These are phyloP conservation scores for Lepiota brunneoincarnata DNA, from an alignment of 768 basidiomycete species.

Conservation along the genomic window DNA sequence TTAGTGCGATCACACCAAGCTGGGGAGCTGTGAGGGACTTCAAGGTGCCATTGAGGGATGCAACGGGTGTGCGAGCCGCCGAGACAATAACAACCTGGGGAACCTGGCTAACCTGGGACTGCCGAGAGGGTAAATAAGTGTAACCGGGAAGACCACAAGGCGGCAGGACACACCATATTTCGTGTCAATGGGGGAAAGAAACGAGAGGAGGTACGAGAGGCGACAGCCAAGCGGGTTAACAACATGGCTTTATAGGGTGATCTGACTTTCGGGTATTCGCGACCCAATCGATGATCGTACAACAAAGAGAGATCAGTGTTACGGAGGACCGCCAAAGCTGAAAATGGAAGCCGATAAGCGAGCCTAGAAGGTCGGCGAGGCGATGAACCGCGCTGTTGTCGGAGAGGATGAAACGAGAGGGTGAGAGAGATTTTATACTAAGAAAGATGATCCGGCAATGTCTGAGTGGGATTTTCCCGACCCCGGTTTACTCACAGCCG, in stretches of 20 bases:
- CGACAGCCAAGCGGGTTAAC: conserved; percentile 38
- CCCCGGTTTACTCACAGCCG: background rate
- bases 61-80: conserved; percentile 92
- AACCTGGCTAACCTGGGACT: conserved; percentile 58
- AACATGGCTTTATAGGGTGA: conserved; percentile 38
- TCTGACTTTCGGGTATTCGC: conserved; percentile 21
- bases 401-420: conserved; percentile 4
- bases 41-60: conserved; percentile 87
- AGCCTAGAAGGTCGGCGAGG: background rate
- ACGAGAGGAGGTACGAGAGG: conserved; percentile 39
- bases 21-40: conserved; percentile 88
- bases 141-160: background rate
- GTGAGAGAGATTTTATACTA: background rate
- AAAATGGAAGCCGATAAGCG: background rate
- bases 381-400: conserved; percentile 2
- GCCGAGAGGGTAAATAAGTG: conserved; percentile 2
- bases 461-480: conserved; percentile 10
- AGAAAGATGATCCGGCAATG: conserved; percentile 23
- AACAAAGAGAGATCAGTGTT: conserved; percentile 27
- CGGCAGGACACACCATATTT: conserved; percentile 45
- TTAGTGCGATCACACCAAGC: conserved; percentile 85
- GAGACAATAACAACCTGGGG: conserved; percentile 93
- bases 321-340: background rate
- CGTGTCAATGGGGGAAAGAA: conserved; percentile 38
- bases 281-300: conserved; percentile 37